Evolutionary conservation across 2,329 filamentous ascomycete species (phyloP), one percentile per base, ranked within the genome.

Genomic region (Colletotrichum musicola): DNA sequence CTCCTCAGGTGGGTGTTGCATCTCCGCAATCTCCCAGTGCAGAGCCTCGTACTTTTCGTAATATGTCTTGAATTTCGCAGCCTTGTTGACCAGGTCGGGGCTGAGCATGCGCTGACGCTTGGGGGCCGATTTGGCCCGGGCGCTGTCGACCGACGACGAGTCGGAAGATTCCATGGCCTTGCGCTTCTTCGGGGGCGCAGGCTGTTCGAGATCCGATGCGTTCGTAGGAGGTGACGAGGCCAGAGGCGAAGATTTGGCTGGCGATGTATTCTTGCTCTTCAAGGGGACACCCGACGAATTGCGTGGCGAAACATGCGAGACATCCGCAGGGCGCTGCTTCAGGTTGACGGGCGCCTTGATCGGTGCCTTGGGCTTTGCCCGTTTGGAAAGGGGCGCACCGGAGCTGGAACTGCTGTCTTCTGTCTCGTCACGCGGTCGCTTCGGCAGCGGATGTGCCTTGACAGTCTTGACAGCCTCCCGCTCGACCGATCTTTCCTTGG

Each of bases 171-270:
- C 62, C 7, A 73, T 73, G 46, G 75, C 75, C 73, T 83, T 85
- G 63, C 84, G 83, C 76, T 86, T 86, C 77, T 82, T 84, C 71
- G 74, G 20, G 72, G 74, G 20, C 18, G 76, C 78, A 51, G 80
- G 76, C 12, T 84, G 81, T 35, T 89, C 88, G 44, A 90, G 78
- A 65, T 91, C 89, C 1, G 88, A 90, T 1, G 88, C 89, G 71
- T 90, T 91, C 7, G 89, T 90, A 0, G 89, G 89, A 13, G 89
- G 88, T 6, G 89, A 90, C 1, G 88, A 88, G n/a, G 88, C 88
- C 18, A 91, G 80, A 4, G 89, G 89, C 10, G 89, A 91, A 2
- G 89, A 90, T 75, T 91, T 91, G 58, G 82, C 82, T 0, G 88
- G 88, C 6, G 88, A 89, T 0, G 85, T 89, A 70, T 84, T 82